Conservation (phyloP, 2,329 filamentous ascomycete species). For the Leptographium lundbergii region DNA sequence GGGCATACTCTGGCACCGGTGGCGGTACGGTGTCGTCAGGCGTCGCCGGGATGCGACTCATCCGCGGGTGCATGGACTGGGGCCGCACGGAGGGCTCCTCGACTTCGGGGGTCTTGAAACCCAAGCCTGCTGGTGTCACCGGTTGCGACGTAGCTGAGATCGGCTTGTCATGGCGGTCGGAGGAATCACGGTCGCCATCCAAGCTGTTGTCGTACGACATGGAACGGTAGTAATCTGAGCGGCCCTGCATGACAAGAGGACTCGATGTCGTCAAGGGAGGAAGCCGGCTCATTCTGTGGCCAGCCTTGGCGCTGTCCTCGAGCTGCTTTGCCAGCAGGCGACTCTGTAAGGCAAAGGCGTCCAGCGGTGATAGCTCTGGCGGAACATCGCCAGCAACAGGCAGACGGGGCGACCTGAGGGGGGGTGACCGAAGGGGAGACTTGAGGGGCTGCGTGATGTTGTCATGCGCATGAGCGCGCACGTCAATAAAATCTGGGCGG, state of each 20-base stretch:
- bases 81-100: slow-evolving; percentile 49
- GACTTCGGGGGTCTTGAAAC: slow-evolving; percentile 37
- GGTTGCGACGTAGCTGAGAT: slow-evolving; percentile 12
- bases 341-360: slow-evolving; percentile 89
- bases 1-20: slow-evolving; percentile 26
- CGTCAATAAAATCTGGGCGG: slow-evolving; percentile 46
- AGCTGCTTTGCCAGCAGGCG: slow-evolving; percentile 78
- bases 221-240: slow-evolving; percentile 72
- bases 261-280: slow-evolving; percentile 74
- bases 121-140: slow-evolving; percentile 28
- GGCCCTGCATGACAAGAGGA: slow-evolving; percentile 60
- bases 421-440: slow-evolving; percentile 47
- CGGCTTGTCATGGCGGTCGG: slow-evolving; percentile 11
- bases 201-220: slow-evolving; percentile 50
- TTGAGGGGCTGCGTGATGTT: slow-evolving; percentile 44
- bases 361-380: slow-evolving; percentile 82
- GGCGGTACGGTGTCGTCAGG: slow-evolving; percentile 35
- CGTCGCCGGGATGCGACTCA: slow-evolving; percentile 49
- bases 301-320: slow-evolving; percentile 61
- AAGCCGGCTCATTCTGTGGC: slow-evolving; percentile 71
- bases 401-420: slow-evolving; percentile 59
- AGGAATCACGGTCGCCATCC: slow-evolving; percentile 27
- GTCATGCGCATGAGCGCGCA: slow-evolving; percentile 43
- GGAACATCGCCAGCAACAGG: slow-evolving; percentile 72
- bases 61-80: slow-evolving; percentile 60